Base-by-base conservation (phyloP, 345 rosid genomes). In the Eucalyptus grandis region DNA sequence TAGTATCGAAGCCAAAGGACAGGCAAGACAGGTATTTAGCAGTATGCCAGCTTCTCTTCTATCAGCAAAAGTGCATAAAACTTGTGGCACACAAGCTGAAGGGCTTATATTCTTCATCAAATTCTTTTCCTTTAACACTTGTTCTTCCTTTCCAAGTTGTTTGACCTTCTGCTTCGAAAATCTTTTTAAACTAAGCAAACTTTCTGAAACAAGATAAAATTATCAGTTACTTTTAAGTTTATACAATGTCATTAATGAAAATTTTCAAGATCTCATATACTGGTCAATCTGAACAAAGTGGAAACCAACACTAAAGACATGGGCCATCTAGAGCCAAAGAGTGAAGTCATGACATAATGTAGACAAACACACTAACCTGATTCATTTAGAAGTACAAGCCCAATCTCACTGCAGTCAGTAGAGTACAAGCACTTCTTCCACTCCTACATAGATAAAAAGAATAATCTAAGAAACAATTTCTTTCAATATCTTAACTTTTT, bases 391-490 rank as follows among this genome's bases (percentile, higher is more conserved):
- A 89, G 91, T 49, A 98, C 98, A 82, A 96, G 95, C 90, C 99
- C 97, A 90, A 95, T 94, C 93, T 98, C 98, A 90, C 98, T 91
- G 94, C 96, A 98, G 92, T 97, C 99, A 11, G 98, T 95, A 81
- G 97, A 93, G 94, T 95, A 95, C 89, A 96, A 93, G 90, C 95
- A 92, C 87, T 91, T 94, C 90, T 91, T 93, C 99, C 99, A 97
- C 93, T 95, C 99, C 98, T 97, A 82, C 27, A 89, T 77, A 40
- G 85, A 77, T 40, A 72, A 82, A 90, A 83, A 86, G 34, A 49
- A 88, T 83, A 91, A 90, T 43, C 88, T 54, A 87, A 19, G 65
- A 91, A 89, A 86, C 62, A 88, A 89, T 62, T 67, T 91, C 54
- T 86, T 49, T 44, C 26, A 44, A 88, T 90, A 88, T 89, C 46